phyloP scores from a whole-genome alignment of 257 asterid species.

The Echites panduratus region DNA sequence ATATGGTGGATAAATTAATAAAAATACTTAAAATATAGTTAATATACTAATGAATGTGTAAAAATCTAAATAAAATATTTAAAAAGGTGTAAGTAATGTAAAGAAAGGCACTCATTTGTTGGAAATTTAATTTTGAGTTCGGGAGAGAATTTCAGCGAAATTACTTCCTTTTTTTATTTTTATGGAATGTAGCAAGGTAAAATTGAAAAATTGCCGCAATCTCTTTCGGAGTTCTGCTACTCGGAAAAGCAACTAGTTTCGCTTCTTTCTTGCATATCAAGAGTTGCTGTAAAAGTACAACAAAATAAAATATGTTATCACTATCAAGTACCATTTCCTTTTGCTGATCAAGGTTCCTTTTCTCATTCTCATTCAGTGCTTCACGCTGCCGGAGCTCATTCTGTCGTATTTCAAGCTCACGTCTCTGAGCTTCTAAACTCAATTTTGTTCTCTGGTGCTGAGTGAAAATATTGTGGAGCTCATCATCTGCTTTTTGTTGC shows the following conservation, averaged over 20 bases:
- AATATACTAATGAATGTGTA: background rate
- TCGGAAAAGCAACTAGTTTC: background rate
- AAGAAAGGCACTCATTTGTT: no score
- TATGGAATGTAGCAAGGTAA: no score
- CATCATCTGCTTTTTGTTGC: constrained; percentile 43
- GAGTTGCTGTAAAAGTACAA: background rate
- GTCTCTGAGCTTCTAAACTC: constrained; percentile 48
- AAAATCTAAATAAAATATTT: background rate
- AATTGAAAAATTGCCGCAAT: no score
- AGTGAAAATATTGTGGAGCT: constrained; percentile 39
- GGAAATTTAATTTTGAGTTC: no score
- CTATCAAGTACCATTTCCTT: constrained; percentile 47
- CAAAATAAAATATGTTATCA: constrained; percentile 1
- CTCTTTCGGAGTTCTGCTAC: no score
- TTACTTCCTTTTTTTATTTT: no score
- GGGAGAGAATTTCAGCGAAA: no score
- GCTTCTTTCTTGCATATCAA: background rate
- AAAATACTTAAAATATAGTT: background rate
- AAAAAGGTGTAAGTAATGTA: no score
- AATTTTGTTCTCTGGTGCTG: constrained; percentile 49
- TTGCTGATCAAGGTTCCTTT: constrained; percentile 45
- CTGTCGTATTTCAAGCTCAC: constrained; percentile 46
- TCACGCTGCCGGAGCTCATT: constrained; percentile 44
- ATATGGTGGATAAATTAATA: background rate
- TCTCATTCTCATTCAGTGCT: constrained; percentile 57